Evolutionary conservation across 345 rosid species (phyloP), one percentile per base, ranked within the genome.

Genomic region (Murraya paniculata): DNA sequence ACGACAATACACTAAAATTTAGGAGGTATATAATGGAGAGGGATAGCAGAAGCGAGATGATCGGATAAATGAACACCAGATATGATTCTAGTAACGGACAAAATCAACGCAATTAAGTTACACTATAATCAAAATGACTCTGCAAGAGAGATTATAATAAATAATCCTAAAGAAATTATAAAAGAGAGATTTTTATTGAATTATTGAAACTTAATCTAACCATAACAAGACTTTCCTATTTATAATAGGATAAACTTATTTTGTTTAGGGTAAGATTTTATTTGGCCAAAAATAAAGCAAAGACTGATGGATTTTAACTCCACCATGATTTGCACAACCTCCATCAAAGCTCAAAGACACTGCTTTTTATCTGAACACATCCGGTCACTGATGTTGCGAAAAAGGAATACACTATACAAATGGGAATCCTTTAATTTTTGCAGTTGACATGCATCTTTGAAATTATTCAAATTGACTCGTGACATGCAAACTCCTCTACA

Each of bases 151-250:
- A 41, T 4, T 41, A 4, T 3, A 41, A 10, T 41, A 41, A 0
- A 10, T 4, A 41, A 41, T 41, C 4, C 16, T 4, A 41, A 41
- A 41, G 0, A 2, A 41, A 41, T 3, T 11, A 41, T 41, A 41
- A 41, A 41, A 11, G 0, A 0, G 0, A 11, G 0, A 36, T 41
- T 41, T 10, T 11, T 41, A 41, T 10, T 41, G 48, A 41, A 0
- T 41, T 2, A 3, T 41, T 41, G 16, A 41, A 41, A 16, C 3
- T 41, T 1, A 11, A 41, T n/a, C 1, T 41, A 10, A 33, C 4
- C 2, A 33, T 33, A 2, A 33, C 0, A 41, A 11, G 4, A 11
- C 1, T 16, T 33, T 11, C 4, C 50, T 11, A 41, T 41, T 41
- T 41, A 11, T 41, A 41, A 41, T 11, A 41, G 2, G 16, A 0